Conservation (phyloP, 140 eudicot genomes). For the Cichorium intybus region DNA sequence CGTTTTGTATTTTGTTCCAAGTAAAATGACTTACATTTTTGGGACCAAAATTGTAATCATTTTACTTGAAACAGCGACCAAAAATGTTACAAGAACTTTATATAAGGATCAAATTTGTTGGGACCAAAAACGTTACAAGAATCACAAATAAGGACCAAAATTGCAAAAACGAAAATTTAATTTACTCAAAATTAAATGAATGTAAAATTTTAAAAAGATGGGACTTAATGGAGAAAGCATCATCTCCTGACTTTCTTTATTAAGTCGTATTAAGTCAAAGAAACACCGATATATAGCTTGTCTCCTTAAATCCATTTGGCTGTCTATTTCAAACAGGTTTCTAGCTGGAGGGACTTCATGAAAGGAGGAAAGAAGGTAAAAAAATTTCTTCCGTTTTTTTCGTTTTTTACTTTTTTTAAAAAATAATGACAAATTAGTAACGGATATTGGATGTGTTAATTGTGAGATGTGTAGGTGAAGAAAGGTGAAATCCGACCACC, state of each 20-base stretch:
- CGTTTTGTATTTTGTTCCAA: no score
- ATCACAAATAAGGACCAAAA: not conserved
- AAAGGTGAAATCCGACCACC: slow-evolving; percentile 97
- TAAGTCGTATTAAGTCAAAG: not conserved
- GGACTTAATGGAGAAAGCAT: no score
- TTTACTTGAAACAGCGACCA: no score
- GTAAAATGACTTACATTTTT: no score
- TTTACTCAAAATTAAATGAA: not conserved
- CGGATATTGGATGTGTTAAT: slow-evolving; percentile 1
- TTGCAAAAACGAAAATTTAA: no score
- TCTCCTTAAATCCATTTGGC: not conserved
- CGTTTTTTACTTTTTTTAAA: no score
- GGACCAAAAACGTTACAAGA: not conserved
- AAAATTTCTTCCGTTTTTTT: not conserved
- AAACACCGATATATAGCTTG: not conserved
- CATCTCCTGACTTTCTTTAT: no score
- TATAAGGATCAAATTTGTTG: not conserved
- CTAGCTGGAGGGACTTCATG: slow-evolving; percentile 99
- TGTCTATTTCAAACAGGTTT: slow-evolving; percentile 49
- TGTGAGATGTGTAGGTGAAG: slow-evolving; percentile 51
- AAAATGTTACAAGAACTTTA: not conserved
- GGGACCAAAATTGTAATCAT: no score
- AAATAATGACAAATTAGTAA: not conserved
- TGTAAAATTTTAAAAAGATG: no score
- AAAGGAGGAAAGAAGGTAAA: slow-evolving; percentile 92